phyloP scores from a whole-genome alignment of 192 early-diverging fungal genomes.

The Podila verticillata region DNA sequence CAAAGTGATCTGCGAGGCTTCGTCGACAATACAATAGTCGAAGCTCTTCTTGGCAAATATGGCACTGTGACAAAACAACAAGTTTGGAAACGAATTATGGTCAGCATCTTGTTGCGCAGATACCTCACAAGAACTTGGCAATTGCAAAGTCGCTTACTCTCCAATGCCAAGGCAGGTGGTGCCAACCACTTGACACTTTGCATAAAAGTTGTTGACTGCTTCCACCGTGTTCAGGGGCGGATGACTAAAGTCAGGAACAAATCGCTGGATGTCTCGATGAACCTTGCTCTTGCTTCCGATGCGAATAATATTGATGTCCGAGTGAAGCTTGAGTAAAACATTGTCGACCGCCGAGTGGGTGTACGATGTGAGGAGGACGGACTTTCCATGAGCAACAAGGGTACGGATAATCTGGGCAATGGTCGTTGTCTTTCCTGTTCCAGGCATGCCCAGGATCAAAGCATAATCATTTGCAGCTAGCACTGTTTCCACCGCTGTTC shows the following conservation, averaged over 20 bases:
- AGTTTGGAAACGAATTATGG: too few species aligned
- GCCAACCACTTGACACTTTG: conserved; percentile 74
- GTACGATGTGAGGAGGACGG: conserved; percentile 88
- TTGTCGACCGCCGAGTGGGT: conserved; percentile 96
- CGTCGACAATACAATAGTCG: conserved; percentile 97
- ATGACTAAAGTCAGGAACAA: conserved; percentile 23
- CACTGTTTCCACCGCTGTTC: conserved; percentile 74
- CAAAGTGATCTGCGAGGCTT: conserved; percentile 93
- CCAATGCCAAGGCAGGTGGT: conserved; percentile 90
- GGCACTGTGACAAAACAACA: conserved; percentile 48
- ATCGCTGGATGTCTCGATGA: conserved; percentile 20
- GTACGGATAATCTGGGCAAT: conserved; percentile 80
- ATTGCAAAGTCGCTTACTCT: conserved; percentile 61
- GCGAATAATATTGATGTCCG: conserved; percentile 75
- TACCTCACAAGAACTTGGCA: too few species aligned
- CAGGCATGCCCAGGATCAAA: conserved; percentile 95
- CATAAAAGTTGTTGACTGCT: conserved; percentile 70
- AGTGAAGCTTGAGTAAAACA: conserved; percentile 85
- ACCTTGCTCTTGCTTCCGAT: conserved; percentile 76
- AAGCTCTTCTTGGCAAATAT: conserved; percentile 81
- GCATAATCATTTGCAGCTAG: conserved; percentile 85
- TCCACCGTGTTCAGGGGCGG: conserved; percentile 63
- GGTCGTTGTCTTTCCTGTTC: conserved; percentile 95
- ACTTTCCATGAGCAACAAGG: conserved; percentile 73
- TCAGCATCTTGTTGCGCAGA: too few species aligned